A percentile compares a stretch with the other conserved stretches of the same genome.
Evolutionary conservation across 1,284 basidiomycete species (phyloP).

Genomic region (Rhizopogon hawkerae): DNA sequence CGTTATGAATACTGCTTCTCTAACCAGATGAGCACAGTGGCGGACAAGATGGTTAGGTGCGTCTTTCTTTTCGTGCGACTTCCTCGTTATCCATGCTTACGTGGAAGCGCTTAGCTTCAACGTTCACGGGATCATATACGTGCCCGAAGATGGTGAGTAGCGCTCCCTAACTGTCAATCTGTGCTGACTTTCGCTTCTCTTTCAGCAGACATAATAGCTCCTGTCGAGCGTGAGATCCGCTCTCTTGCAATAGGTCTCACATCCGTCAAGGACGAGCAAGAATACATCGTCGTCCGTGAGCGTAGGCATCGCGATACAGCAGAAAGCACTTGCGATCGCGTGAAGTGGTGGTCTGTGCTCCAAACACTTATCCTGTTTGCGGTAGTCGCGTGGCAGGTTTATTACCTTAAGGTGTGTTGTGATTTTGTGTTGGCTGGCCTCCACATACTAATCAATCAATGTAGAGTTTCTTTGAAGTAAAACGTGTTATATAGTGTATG

Average conservation of each 20-base stretch:
- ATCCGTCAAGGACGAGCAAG: conserved; percentile 96
- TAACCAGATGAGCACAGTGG: conserved; percentile 93
- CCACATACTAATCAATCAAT: conserved; percentile 40
- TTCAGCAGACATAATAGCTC: conserved; percentile 69
- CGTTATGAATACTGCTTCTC: conserved; percentile 96
- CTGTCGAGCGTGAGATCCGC: conserved; percentile 94
- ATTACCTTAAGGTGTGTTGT: conserved; percentile 82
- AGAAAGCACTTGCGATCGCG: conserved; percentile 90
- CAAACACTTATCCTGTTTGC: conserved; percentile 83
- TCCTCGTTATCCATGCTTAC: background rate
- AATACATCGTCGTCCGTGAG: conserved; percentile 95
- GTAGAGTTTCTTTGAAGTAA: conserved; percentile 77
- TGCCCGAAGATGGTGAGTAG: conserved; percentile 69
- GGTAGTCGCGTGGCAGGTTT: conserved; percentile 95
- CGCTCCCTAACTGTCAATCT: background rate
- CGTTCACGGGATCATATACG: conserved; percentile 94
- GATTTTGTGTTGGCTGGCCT: background rate
- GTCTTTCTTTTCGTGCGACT: conserved; percentile 18
- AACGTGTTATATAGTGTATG: conserved; percentile 70
- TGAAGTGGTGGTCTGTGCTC: conserved; percentile 98
- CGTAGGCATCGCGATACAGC: conserved; percentile 90
- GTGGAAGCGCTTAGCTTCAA: conserved; percentile 69
- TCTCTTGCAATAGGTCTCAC: conserved; percentile 78
- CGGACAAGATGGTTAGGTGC: conserved; percentile 90
- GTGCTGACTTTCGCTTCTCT: conserved; percentile 3